Conservation (phyloP, 805 yeast genomes). For the Lipomyces orientalis region DNA sequence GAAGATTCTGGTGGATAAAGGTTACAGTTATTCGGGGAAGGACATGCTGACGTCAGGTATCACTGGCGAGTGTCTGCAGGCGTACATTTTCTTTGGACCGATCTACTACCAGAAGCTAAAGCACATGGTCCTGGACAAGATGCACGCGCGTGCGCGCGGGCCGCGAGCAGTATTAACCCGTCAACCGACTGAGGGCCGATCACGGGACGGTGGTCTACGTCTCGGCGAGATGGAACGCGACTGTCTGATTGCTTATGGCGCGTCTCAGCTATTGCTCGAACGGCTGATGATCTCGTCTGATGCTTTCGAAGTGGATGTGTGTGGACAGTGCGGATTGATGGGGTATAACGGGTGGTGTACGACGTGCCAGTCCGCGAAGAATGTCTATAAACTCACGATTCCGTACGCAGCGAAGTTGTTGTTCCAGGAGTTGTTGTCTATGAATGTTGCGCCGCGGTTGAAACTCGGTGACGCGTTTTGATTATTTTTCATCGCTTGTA, state of each 20-base stretch:
- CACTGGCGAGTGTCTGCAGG: slow-evolving; percentile 96
- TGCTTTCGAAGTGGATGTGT: slow-evolving; percentile 96
- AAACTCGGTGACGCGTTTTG: slow-evolving; percentile 68
- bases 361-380: slow-evolving; percentile 88
- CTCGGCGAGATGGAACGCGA: slow-evolving; percentile 99
- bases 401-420: slow-evolving; percentile 98
- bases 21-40: slow-evolving; percentile 93
- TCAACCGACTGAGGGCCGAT: slow-evolving; percentile 98
- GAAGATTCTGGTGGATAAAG: slow-evolving; percentile 82
- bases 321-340: slow-evolving; percentile 94
- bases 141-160: slow-evolving; percentile 99
- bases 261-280: slow-evolving; percentile 90
- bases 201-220: slow-evolving; percentile 98
- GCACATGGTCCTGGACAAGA: slow-evolving; percentile 98
- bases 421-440: slow-evolving; percentile 96
- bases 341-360: slow-evolving; percentile 98
- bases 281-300: slow-evolving; percentile 96
- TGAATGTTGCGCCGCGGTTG: slow-evolving; percentile 97
- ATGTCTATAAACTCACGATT: slow-evolving; percentile 89
- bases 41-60: slow-evolving; percentile 97
- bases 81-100: slow-evolving; percentile 98
- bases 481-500: neutral
- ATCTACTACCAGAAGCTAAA: slow-evolving; percentile 96
- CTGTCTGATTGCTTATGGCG: slow-evolving; percentile 99
- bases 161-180: slow-evolving; percentile 97